Percentiles rank a stretch among this genome's conserved stretches.
Conservation (phyloP, 2,329 filamentous ascomycete species). For the Aspergillus sp. region DNA sequence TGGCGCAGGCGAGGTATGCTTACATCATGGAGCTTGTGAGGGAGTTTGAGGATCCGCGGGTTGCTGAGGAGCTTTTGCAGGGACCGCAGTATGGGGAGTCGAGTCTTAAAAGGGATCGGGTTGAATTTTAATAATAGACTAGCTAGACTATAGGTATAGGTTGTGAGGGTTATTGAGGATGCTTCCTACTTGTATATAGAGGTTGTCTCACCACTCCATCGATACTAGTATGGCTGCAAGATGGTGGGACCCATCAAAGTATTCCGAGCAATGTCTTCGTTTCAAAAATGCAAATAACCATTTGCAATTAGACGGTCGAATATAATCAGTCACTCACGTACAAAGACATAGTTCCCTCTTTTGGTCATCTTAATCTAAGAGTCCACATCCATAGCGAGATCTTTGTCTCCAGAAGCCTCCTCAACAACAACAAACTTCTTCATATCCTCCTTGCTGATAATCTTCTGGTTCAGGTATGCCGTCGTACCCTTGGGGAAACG, state of each 20-base stretch:
- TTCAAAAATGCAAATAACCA: no score
- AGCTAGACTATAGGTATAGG: neutral
- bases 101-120: neutral
- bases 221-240: no score
- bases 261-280: no score
- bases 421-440: constrained; percentile 89
- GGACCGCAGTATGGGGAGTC: constrained; percentile 11
- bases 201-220: no score
- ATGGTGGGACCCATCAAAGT: no score
- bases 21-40: constrained; percentile 40
- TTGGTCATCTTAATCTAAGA: constrained; percentile 17
- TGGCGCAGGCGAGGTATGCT: constrained; percentile 29
- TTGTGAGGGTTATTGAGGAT: neutral
- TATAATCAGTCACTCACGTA: no score
- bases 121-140: no score
- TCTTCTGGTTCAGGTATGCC: constrained; percentile 88
- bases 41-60: constrained; percentile 35
- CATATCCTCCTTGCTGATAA: constrained; percentile 89
- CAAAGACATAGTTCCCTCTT: no score
- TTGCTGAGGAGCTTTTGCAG: constrained; percentile 25
- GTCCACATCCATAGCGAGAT: constrained; percentile 58
- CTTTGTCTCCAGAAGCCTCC: constrained; percentile 64
- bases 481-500: constrained; percentile 87
- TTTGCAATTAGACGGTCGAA: no score
- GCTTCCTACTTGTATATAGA: no score